Evolutionary conservation across 1,139 yeast species (phyloP).

Genomic region (Nakaseomyces delphensis): DNA sequence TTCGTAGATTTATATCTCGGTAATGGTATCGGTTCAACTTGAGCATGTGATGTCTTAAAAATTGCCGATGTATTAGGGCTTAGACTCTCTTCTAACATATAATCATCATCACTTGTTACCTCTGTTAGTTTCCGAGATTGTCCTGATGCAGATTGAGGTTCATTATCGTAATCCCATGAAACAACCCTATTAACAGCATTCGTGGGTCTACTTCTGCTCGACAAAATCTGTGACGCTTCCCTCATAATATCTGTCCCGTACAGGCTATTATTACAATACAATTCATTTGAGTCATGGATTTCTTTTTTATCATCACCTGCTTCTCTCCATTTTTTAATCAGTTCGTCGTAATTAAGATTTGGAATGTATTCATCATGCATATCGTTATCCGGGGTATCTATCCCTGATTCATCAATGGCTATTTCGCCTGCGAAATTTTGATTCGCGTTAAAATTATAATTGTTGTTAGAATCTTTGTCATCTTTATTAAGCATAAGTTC

Average conservation of each 20-base stretch:
- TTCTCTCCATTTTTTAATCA: slow-evolving; percentile 28
- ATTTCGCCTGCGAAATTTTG: slow-evolving; percentile 29
- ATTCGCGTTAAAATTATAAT: slow-evolving; percentile 18
- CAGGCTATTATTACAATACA: neutral
- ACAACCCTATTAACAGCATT: neutral
- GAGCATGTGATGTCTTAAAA: slow-evolving; percentile 23
- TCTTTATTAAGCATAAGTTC: neutral
- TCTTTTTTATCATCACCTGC: slow-evolving; percentile 8
- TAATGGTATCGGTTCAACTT: slow-evolving; percentile 30
- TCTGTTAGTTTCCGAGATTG: neutral
- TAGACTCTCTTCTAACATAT: slow-evolving; percentile 3
- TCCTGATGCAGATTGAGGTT: slow-evolving; percentile 33
- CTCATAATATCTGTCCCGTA: neutral
- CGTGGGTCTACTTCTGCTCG: neutral
- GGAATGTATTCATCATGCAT: slow-evolving; percentile 70
- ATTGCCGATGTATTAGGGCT: slow-evolving; percentile 14
- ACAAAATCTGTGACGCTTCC: slow-evolving; percentile 1
- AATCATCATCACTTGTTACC: neutral
- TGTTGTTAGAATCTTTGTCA: neutral
- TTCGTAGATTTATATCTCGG: slow-evolving; percentile 17
- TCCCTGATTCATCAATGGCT: slow-evolving; percentile 5
- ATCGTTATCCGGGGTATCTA: slow-evolving; percentile 30
- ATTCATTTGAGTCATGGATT: slow-evolving; percentile 1
- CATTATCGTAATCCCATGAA: slow-evolving; percentile 37
- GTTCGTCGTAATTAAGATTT: slow-evolving; percentile 43